A percentile compares a stretch with the other conserved stretches of the same genome.
Evolutionary conservation across 257 asterid genomes (phyloP).

Genomic region (Anisodus tanguticus): DNA sequence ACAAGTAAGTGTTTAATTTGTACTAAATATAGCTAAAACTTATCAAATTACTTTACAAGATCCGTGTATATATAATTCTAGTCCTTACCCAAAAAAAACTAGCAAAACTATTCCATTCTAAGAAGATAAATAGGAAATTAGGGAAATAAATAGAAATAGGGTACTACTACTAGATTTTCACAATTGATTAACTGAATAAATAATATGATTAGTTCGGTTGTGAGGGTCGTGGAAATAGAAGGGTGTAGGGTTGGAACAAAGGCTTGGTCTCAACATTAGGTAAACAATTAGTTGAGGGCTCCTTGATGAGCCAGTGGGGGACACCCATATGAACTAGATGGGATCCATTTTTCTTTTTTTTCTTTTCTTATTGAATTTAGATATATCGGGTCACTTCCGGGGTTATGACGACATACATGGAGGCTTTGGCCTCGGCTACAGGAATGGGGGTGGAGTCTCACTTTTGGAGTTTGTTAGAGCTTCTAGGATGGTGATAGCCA

Average conservation of each 20-base stretch:
- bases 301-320: conserved; percentile 29
- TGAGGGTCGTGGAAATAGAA: conserved; percentile 2
- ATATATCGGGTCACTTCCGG: too few species aligned
- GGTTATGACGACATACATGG: too few species aligned
- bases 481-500: too few species aligned
- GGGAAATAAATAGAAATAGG: background rate
- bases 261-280: conserved; percentile 24
- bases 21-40: background rate
- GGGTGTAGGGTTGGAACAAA: conserved; percentile 25
- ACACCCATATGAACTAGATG: conserved; percentile 43
- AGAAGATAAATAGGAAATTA: background rate
- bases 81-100: background rate
- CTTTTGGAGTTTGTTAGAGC: too few species aligned
- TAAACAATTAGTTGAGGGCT: conserved; percentile 21
- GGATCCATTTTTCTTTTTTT: conserved; percentile 32
- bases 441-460: too few species aligned
- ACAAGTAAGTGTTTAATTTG: background rate
- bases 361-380: too few species aligned
- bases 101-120: background rate
- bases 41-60: background rate
- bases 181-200: conserved; percentile 5
- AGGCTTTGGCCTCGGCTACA: too few species aligned
- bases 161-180: background rate
- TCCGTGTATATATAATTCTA: background rate
- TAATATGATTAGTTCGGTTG: conserved; percentile 26